Percentiles rank a stretch among this genome's conserved stretches.
phyloP scores from a whole-genome alignment of 306 rosid genomes.

The Crataegus laevigata region DNA sequence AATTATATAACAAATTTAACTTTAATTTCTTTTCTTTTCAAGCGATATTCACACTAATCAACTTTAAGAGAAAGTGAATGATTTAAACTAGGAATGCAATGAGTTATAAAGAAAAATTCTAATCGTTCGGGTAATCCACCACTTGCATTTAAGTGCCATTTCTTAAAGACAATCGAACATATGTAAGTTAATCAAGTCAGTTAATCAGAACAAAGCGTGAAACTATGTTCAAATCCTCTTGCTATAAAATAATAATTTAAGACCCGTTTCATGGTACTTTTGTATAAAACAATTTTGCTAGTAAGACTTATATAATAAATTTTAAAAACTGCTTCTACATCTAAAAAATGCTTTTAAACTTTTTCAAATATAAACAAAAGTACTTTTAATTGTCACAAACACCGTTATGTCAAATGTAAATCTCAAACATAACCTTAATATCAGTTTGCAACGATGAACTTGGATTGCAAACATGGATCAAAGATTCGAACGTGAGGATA shows the following conservation, averaged over 20 bases:
- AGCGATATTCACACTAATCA: no score
- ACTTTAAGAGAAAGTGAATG: no score
- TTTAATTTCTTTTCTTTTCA: no score
- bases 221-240: no score
- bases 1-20: neutral
- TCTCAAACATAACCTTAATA: neutral
- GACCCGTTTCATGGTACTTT: neutral
- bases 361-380: no score
- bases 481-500: neutral
- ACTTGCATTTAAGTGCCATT: neutral
- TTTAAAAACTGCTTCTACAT: no score
- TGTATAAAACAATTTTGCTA: neutral
- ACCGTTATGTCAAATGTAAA: neutral
- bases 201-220: neutral
- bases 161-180: neutral
- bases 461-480: neutral
- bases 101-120: no score
- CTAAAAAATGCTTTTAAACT: no score
- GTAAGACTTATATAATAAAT: neutral
- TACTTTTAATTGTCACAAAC: no score
- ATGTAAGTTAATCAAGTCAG: accelerated
- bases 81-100: no score
- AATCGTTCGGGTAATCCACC: no score
- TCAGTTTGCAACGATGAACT: neutral
- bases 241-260: no score